Base-by-base conservation (phyloP, 2,329 filamentous ascomycete species). In the Calonectria fujianensis region DNA sequence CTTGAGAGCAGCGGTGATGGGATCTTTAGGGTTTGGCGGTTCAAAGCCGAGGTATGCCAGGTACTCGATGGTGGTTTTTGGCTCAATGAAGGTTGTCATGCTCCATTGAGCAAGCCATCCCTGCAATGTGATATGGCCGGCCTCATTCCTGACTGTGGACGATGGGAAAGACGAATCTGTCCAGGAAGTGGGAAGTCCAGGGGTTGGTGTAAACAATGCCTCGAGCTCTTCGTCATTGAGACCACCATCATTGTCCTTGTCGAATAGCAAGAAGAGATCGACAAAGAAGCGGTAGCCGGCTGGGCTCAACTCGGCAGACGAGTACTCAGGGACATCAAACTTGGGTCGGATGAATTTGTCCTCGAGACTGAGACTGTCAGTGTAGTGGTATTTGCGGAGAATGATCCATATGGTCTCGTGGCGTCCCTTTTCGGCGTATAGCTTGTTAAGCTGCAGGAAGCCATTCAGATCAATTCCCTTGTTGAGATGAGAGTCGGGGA, bases 391-490 rank as follows among this genome's bases (percentile, higher is more conserved):
- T 79, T 97, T 96, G 72, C 97, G 92, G 75, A 99, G 86, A 74
- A 99, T 98, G 75, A 98, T 96, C 97, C 97, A 99, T 54, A 98
- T 97, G 0, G 97, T 99, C 86, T 99, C 97, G 83, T 99, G 97
- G 16, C 97, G 94, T 16, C 97, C 97, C 84, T 98, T 98, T 83
- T 98, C 96, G 0, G 96, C 97, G 83, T 98, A 99, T 73, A 98
- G 92, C 85, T 96, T 98, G 87, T 98, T 98, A 50, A 99, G 88
- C 78, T 96, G 92, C 64, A 99, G 86, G 81, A 99, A 99, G 0
- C 95, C 96, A 48, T 90, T 90, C 78, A 95, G 91, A 76, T 96
- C 94, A 77, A 99, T 94, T 1, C 96, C 97, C 52, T 89, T 91
- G 37, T 92, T 89, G 2, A 91, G 89, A 31, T 92, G 90, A 0